Conservation (phyloP, 2,329 filamentous ascomycete genomes). For the Camptophora hylomeconis region DNA sequence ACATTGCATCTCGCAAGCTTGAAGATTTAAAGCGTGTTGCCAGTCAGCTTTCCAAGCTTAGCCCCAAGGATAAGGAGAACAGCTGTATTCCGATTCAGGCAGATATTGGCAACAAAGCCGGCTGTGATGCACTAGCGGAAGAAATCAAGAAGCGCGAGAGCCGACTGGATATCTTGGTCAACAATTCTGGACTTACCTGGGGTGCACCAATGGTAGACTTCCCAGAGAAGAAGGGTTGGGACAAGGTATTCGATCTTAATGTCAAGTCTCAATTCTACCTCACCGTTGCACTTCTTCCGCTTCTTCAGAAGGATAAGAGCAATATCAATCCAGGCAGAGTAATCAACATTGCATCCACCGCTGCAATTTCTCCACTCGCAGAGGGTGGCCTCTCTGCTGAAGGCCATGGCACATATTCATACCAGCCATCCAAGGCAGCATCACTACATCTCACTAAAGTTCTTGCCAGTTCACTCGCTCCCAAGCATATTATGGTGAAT, state of each 20-base stretch:
- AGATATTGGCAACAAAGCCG: slow-evolving; percentile 39
- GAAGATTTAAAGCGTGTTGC: slow-evolving; percentile 35
- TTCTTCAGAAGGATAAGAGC: slow-evolving; percentile 34
- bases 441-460: slow-evolving; percentile 40
- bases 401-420: slow-evolving; percentile 38
- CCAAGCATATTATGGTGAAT: slow-evolving; percentile 40
- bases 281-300: slow-evolving; percentile 32
- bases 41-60: slow-evolving; percentile 36
- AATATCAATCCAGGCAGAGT: slow-evolving; percentile 33
- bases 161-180: slow-evolving; percentile 35
- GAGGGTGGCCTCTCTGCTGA: slow-evolving; percentile 40
- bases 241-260: slow-evolving; percentile 42
- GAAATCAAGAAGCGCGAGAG: slow-evolving; percentile 33
- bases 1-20: slow-evolving; percentile 41
- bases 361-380: slow-evolving; percentile 25
- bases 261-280: slow-evolving; percentile 40
- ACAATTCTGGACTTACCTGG: slow-evolving; percentile 42
- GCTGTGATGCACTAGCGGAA: slow-evolving; percentile 34
- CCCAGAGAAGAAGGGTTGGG: slow-evolving; percentile 44
- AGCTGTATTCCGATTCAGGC: slow-evolving; percentile 38
- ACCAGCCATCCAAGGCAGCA: slow-evolving; percentile 41
- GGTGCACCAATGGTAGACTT: slow-evolving; percentile 46
- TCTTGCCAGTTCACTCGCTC: slow-evolving; percentile 37
- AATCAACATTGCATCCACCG: slow-evolving; percentile 41
- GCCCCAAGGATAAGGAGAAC: too few species aligned